A percentile compares a stretch with the other conserved stretches of the same genome.
These are phyloP conservation scores for Drosera spatulata DNA, from an alignment of 179 eudicot genomes.

Conservation along the genomic window DNA sequence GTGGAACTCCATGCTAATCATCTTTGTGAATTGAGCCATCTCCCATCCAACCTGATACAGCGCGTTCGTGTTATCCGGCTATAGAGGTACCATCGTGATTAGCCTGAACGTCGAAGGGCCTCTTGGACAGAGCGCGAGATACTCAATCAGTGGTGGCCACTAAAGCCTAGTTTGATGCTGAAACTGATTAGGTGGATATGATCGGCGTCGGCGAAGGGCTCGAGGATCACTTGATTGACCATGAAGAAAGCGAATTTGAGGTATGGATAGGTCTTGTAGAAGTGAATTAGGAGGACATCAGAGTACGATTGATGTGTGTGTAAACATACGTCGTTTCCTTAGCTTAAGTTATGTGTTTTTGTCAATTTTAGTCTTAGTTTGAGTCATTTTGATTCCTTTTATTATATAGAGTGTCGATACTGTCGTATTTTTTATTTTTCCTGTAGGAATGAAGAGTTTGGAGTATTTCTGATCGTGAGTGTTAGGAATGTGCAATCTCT, in stretches of 20 bases:
- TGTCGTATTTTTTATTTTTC: no score
- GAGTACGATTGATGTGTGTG: no score
- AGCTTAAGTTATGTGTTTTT: no score
- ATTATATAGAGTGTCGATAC: no score
- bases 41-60: constrained; percentile 83
- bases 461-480: no score
- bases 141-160: constrained; percentile 92
- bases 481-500: no score
- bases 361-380: no score
- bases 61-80: constrained; percentile 63
- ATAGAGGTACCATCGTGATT: constrained; percentile 83
- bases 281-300: no score
- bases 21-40: constrained; percentile 65
- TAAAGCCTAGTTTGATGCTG: constrained; percentile 91
- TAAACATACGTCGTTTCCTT: no score
- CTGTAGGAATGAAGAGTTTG: no score
- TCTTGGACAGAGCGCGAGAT: constrained; percentile 57
- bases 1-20: constrained; percentile 57
- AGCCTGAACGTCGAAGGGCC: constrained; percentile 73
- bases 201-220: constrained; percentile 47
- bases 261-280: constrained; percentile 68
- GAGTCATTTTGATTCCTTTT: no score
- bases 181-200: constrained; percentile 80
- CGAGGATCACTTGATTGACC: constrained; percentile 77
- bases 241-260: constrained; percentile 84